Base-by-base conservation (phyloP, 352 stramenopile genomes). In the Phytophthora tentaculata region DNA sequence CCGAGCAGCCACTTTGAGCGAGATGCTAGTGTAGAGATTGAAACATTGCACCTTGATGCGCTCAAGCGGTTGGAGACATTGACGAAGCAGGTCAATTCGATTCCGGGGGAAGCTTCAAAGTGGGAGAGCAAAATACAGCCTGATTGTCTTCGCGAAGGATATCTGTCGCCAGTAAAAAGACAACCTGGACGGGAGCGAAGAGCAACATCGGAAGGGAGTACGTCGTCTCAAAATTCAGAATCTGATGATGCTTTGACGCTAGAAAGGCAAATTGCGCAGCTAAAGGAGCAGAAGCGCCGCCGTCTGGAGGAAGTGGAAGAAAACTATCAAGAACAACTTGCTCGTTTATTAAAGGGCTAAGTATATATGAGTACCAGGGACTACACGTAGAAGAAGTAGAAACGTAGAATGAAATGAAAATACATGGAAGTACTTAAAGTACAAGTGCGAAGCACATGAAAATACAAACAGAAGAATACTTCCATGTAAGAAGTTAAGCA, bases 11-110 rank as follows among this genome's bases (percentile, higher is more conserved):
- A 82, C 20, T 79, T 81, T 35, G 80, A 91, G 19, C 80, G 86
- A 13, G 81, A 92, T 19, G 77, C 80, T 44, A 83, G 66, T 22
- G 77, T 90, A 0, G 80, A 87, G 56, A 70, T 91, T 10, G 86
- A 94, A 65, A 78, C 69, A 0, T 58, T 83, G 43, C 74, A 90
- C 39, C 73, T 87, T 26, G 84, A 92, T 39, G 16, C 89, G 29
- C 55, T 82, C 13, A 64, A 68, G 53, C 67, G 69, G 16, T 58
- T 85, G 10, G 54, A 88, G 26, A 50, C 66, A 7, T 52, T 85
- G 41, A 71, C 70, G 24, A 58, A 61, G 7, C 59, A 54, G n/a
- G 44, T 78, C 12, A 17, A 72, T 19, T 64, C 20, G 2, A 57
- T 74, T 44, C 79, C 58, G 6, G 64, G 73, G 24, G 64, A 81